These are phyloP conservation scores for Camellia granthamiana DNA, from an alignment of 148 eudicot species.

Conservation along the genomic window DNA sequence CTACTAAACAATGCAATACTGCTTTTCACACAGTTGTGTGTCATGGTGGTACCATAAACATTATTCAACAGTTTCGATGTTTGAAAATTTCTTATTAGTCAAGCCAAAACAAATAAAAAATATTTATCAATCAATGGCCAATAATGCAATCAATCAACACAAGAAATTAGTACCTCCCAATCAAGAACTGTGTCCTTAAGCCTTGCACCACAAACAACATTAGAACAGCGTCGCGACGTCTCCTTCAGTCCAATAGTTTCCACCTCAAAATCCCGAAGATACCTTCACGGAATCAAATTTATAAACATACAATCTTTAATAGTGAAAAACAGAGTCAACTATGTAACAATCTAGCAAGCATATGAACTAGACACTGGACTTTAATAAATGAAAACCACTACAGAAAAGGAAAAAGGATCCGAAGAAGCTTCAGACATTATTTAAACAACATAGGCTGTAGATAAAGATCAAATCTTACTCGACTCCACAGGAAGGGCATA, in stretches of 20 bases:
- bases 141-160: background rate
- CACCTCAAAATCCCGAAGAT: conserved; percentile 91
- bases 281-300: conserved; percentile 41
- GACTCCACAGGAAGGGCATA: conserved; percentile 74
- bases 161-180: conserved; percentile 75
- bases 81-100: background rate
- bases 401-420: background rate
- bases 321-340: background rate
- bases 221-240: conserved; percentile 75
- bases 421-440: background rate
- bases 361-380: background rate
- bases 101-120: background rate
- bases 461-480: conserved; percentile 60
- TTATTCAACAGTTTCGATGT: background rate
- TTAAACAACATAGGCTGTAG: conserved; percentile 3
- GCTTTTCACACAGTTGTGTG: background rate
- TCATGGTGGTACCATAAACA: background rate
- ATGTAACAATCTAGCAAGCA: background rate
- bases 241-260: conserved; percentile 95
- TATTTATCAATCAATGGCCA: background rate
- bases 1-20: background rate
- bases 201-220: conserved; percentile 56
- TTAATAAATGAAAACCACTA: background rate
- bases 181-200: conserved; percentile 92
- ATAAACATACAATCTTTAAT: conserved; percentile 2